Conservation (phyloP, 139 green algal genomes). For the Chlorella sp. region DNA sequence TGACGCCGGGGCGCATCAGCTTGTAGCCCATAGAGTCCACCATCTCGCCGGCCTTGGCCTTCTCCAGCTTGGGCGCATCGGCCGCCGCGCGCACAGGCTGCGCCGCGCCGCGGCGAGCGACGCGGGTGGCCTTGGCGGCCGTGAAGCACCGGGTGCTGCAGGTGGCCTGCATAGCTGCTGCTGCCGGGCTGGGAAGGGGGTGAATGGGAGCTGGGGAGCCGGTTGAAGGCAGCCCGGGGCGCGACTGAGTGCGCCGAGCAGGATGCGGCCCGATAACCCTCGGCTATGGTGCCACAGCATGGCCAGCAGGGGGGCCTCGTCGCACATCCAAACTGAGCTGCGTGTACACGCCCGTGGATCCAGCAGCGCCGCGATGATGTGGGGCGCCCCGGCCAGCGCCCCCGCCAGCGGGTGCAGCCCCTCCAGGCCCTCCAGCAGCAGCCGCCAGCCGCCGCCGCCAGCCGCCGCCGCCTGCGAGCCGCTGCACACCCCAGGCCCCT, state of each 20-base stretch:
- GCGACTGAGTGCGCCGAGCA: neutral
- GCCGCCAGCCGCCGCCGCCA: too few relatives aligned
- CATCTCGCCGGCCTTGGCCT: slow-evolving; percentile 8
- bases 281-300: neutral
- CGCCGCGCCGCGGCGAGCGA: slow-evolving; percentile 12
- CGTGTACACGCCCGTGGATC: neutral
- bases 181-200: neutral
- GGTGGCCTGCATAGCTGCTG: slow-evolving; percentile 28
- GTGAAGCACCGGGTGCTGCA: slow-evolving; percentile 23
- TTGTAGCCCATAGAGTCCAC: slow-evolving; percentile 72
- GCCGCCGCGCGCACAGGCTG: slow-evolving; percentile 28
- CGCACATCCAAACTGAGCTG: neutral
- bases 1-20: slow-evolving; percentile 89
- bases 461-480: too few relatives aligned
- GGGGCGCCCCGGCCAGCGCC: too few relatives aligned
- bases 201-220: neutral
- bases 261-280: too few relatives aligned
- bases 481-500: too few relatives aligned
- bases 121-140: slow-evolving; percentile 26
- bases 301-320: neutral
- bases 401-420: too few relatives aligned
- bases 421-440: too few relatives aligned
- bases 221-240: neutral
- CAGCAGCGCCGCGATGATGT: too few relatives aligned
- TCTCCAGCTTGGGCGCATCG: too few relatives aligned